A percentile compares a stretch with the other conserved stretches of the same genome.
phyloP scores from a whole-genome alignment of 768 basidiomycete genomes.

The Trametes elegans region DNA sequence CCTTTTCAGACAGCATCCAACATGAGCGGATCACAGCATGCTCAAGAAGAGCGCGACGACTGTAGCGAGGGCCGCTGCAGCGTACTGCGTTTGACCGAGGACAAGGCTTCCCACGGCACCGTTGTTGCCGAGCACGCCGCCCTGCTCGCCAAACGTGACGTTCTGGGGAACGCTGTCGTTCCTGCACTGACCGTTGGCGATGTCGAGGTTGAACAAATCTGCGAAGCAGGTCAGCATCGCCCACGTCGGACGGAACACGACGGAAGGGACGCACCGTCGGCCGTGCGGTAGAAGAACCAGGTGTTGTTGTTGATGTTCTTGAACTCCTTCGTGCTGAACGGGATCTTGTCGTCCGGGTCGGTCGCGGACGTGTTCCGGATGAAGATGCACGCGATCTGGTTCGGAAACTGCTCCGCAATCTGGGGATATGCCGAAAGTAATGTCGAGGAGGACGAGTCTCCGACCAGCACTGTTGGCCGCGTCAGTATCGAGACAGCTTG shows the following conservation, averaged over 20 bases:
- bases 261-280: constrained; percentile 18
- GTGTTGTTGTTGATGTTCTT: constrained; percentile 29
- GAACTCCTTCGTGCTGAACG: constrained; percentile 33
- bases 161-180: constrained; percentile 24
- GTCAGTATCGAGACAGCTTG: neutral
- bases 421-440: constrained; percentile 27
- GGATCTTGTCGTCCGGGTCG: constrained; percentile 32
- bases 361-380: constrained; percentile 35
- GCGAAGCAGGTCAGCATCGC: neutral
- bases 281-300: constrained; percentile 29
- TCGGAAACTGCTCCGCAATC: constrained; percentile 26
- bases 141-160: constrained; percentile 26
- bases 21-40: neutral
- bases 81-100: constrained; percentile 9
- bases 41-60: constrained; percentile 1
- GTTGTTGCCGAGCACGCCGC: constrained; percentile 20
- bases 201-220: constrained; percentile 24
- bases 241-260: neutral
- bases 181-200: constrained; percentile 22
- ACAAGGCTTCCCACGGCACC: neutral
- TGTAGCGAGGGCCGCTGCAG: neutral
- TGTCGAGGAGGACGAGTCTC: constrained; percentile 25
- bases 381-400: constrained; percentile 31
- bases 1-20: neutral
- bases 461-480: constrained; percentile 20